Base-by-base conservation (phyloP, 805 yeast species). In the Sugiyamaella mastotermitis region DNA sequence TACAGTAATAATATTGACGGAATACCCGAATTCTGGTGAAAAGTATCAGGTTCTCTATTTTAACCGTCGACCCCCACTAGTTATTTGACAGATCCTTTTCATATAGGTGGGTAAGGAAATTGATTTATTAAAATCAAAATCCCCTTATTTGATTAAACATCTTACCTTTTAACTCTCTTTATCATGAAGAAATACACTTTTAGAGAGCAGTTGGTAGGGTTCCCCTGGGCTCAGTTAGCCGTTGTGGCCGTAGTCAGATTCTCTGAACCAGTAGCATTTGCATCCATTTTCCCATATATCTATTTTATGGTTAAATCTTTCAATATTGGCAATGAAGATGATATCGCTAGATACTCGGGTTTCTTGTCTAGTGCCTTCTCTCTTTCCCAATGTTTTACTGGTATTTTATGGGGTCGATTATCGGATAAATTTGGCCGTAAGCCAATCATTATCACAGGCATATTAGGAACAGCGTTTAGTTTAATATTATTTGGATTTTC, bases 271-370 rank as follows among this genome's bases (percentile, higher is more conserved):
- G 66, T 78, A 15, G 74, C 81, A 2, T 78, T 76, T 60, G 74
- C 82, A 3, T 74, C 81, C 3, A 54, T 76, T 22, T 76, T 78
- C 51, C 83, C 83, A 3, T 78, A 77, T 49, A 68, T 76, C 28
- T 78, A 72, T 53, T 78, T 73, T 57, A 73, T 78, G 80, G 76
- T 77, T 14, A 56, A 73, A 42, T 79, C 74, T 43, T 76, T 76
- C 52, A 67, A 68, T 3, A 56, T 74, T 10, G 72, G 73, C 5
- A 64, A 70, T 17, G 44, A 43, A 3, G 73, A 72, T 33, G 74
- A 73, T 32, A 73, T 78, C 25, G 65, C 80, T 2, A 70, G 66
- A 40, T 78, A 75, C 53, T 72, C 81, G 7, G 83, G 84, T 5
- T 76, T 76, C 50, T 57, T 78, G 39, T 69, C 80, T 1, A 71